Base-by-base conservation (phyloP, 495 filamentous ascomycete species). In the Penicillium cataractarum region DNA sequence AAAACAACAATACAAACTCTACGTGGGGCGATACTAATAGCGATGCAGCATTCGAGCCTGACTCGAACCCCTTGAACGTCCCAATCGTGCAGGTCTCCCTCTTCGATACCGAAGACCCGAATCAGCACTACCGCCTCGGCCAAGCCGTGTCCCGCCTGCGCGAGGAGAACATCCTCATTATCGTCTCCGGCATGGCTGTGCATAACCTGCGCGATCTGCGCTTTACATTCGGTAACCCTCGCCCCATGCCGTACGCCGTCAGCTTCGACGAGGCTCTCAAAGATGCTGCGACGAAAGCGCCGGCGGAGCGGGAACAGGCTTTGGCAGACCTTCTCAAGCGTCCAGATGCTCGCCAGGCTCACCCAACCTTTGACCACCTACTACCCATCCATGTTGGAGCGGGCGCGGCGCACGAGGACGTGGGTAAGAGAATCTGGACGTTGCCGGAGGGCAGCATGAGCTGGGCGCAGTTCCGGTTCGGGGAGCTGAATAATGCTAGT, bases 151-250 rank as follows among this genome's bases (percentile, higher is more conserved):
- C 85, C 2, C 64, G 74, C 24, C 86, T 96, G 6, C 87, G 92
- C 27, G 86, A 90, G 37, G 85, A 93, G 62, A 84, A 85, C 49
- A 83, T 95, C 52, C 78, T 90, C 33, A 87, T 96, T 51, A 86
- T 96, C 46, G 83, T 84, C 21, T 88, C 90, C 0, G 92, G 92
- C n/a, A 93, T 94, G 91, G 89, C 89, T 1, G 92, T 93, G 24
- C 92, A 95, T 69, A 95, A 95, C 70, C 80, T 93, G 39, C 82
- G 86, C n/a, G 90, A 92, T 65, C 24, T 89, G 62, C 78, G 79
- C 12, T 77, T 77, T 52, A 70, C 80, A 2, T 75, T 70, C 55
- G 81, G 75, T 6, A 73, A 78, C n/a, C 66, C 80, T 19, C 69
- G 61, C 17, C 83, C 85, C 2, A 40, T 88, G 68, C 86, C 86